These are phyloP conservation scores for Aureobasidium sp. DNA, from an alignment of 2,329 filamentous ascomycete genomes.

Conservation along the genomic window DNA sequence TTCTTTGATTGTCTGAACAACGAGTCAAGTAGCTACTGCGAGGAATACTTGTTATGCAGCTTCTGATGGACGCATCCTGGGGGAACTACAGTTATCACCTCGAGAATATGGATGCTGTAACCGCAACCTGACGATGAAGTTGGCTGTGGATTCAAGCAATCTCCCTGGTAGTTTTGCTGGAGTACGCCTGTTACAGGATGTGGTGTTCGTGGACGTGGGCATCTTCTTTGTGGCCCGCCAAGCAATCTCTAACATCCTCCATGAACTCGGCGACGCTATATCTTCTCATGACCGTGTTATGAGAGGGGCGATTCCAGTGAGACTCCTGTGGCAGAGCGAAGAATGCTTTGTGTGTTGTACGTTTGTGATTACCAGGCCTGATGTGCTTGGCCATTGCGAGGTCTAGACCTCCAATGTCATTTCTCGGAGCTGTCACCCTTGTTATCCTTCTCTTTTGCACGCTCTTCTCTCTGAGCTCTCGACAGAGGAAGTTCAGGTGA, in stretches of 20 bases:
- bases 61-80: neutral
- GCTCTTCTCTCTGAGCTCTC: neutral
- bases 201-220: neutral
- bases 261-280: neutral
- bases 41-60: too few species aligned
- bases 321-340: neutral
- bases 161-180: neutral
- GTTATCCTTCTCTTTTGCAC: neutral
- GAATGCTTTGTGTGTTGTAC: neutral
- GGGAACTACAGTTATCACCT: neutral
- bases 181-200: neutral
- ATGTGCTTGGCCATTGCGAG: neutral
- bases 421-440: neutral
- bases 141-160: neutral
- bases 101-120: neutral
- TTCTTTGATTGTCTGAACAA: neutral
- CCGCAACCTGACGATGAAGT: neutral
- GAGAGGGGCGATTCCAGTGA: neutral
- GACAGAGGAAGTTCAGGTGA: neutral
- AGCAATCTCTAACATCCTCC: neutral
- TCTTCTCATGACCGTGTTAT: neutral
- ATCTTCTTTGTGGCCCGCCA: neutral
- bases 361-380: too few species aligned
- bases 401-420: too few species aligned
- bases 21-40: neutral